Percentiles rank a stretch among this genome's conserved stretches.
These are phyloP conservation scores for Hygrophorus pudorinus DNA, from an alignment of 768 basidiomycete genomes.

Conservation along the genomic window DNA sequence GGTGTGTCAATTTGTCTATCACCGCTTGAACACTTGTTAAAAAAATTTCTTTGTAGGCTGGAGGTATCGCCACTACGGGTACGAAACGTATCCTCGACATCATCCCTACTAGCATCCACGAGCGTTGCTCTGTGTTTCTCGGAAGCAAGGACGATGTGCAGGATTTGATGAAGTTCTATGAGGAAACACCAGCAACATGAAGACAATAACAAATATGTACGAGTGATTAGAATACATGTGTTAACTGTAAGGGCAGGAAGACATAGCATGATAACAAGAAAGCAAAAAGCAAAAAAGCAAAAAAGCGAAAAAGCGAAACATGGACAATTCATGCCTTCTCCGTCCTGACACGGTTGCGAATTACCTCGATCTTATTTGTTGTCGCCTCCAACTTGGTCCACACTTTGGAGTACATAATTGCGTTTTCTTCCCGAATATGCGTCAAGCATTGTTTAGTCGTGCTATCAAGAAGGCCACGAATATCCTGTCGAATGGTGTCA, in stretches of 20 bases:
- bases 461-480: not conserved
- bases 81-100: constrained; percentile 91
- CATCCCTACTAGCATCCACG: constrained; percentile 75
- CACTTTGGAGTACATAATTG: not conserved
- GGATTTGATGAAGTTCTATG: constrained; percentile 84
- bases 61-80: constrained; percentile 94
- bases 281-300: too few species aligned
- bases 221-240: not conserved
- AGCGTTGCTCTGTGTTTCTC: constrained; percentile 87
- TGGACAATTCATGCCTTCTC: too few species aligned
- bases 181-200: constrained; percentile 22
- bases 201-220: not conserved
- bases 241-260: too few species aligned
- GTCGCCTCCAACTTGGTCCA: not conserved
- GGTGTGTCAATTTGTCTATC: constrained; percentile 28
- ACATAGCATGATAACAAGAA: too few species aligned
- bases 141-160: constrained; percentile 89
- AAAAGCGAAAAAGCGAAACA: too few species aligned
- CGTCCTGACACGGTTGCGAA: too few species aligned
- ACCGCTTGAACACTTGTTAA: not conserved
- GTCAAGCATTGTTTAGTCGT: not conserved
- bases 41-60: constrained; percentile 49
- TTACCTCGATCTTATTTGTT: not conserved
- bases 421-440: not conserved
- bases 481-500: not conserved